Conservation (phyloP, 2,329 filamentous ascomycete genomes). For the Aureobasidium pullulans region DNA sequence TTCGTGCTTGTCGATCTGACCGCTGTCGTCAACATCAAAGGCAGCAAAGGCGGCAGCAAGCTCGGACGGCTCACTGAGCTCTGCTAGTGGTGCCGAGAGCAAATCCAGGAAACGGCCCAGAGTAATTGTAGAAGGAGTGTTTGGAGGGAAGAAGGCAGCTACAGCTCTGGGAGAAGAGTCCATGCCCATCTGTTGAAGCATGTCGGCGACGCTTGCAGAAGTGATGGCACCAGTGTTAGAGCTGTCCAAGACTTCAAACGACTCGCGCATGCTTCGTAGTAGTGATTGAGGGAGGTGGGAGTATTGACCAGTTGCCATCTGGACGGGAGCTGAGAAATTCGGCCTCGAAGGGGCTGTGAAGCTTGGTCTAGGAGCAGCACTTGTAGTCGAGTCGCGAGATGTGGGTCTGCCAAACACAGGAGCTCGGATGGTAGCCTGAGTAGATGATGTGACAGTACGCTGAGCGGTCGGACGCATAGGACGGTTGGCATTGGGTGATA, state of each 20-base stretch:
- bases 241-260: slow-evolving; percentile 86
- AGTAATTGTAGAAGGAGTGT: slow-evolving; percentile 57
- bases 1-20: slow-evolving; percentile 78
- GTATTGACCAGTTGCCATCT: slow-evolving; percentile 44
- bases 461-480: slow-evolving; percentile 29
- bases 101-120: slow-evolving; percentile 81
- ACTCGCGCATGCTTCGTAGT: slow-evolving; percentile 80
- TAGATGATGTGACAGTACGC: slow-evolving; percentile 31
- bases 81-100: slow-evolving; percentile 64
- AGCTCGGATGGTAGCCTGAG: slow-evolving; percentile 27
- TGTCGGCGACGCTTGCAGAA: slow-evolving; percentile 76
- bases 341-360: slow-evolving; percentile 11
- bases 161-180: slow-evolving; percentile 64
- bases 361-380: not conserved
- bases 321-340: slow-evolving; percentile 23
- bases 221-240: slow-evolving; percentile 79
- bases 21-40: slow-evolving; percentile 92
- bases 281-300: slow-evolving; percentile 73
- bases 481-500: not conserved
- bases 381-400: slow-evolving; percentile 17
- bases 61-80: slow-evolving; percentile 70
- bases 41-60: slow-evolving; percentile 85
- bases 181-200: slow-evolving; percentile 78
- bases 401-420: slow-evolving; percentile 17
- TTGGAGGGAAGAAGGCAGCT: slow-evolving; percentile 72